Evolutionary conservation across 2,329 filamentous ascomycete species (phyloP).

Genomic region (Exophiala lecanii-corni): DNA sequence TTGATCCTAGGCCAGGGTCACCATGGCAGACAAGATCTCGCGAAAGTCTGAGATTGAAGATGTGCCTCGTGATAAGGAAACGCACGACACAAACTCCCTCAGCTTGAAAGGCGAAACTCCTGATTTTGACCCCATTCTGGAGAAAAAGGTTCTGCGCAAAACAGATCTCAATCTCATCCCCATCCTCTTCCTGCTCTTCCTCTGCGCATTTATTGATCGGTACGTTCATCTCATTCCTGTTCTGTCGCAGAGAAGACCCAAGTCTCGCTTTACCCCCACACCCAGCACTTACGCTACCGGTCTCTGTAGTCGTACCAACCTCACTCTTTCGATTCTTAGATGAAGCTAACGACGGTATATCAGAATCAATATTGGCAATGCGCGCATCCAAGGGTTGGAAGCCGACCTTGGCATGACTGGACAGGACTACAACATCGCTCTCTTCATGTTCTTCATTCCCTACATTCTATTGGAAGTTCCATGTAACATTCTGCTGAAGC

Average conservation of each 20-base stretch:
- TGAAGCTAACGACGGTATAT: too few species aligned
- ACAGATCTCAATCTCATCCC: slow-evolving; percentile 47
- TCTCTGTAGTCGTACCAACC: too few species aligned
- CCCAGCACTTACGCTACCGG: too few species aligned
- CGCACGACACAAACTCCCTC: slow-evolving; percentile 8
- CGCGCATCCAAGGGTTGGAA: slow-evolving; percentile 42
- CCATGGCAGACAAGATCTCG: slow-evolving; percentile 12
- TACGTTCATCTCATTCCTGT: slow-evolving; percentile 2
- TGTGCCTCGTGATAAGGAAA: slow-evolving; percentile 13
- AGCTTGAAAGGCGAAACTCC: slow-evolving; percentile 18
- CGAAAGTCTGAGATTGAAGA: slow-evolving; percentile 17
- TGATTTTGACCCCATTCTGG: slow-evolving; percentile 33
- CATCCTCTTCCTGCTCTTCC: slow-evolving; percentile 43
- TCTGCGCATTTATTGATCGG: slow-evolving; percentile 39
- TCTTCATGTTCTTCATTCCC: slow-evolving; percentile 25
- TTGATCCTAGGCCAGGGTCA: too few species aligned
- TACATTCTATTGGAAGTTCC: slow-evolving; percentile 36
- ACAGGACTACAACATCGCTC: slow-evolving; percentile 35
- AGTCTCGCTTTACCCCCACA: not conserved
- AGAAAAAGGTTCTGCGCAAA: slow-evolving; percentile 46
- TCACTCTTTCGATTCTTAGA: too few species aligned
- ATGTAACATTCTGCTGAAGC: slow-evolving; percentile 43
- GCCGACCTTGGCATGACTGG: slow-evolving; percentile 40
- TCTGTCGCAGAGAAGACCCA: not conserved
- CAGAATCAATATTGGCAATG: slow-evolving; percentile 47